A percentile compares a stretch with the other conserved stretches of the same genome.
phyloP scores from a whole-genome alignment of 2,329 filamentous ascomycete genomes.

The Ramularia endophylla region DNA sequence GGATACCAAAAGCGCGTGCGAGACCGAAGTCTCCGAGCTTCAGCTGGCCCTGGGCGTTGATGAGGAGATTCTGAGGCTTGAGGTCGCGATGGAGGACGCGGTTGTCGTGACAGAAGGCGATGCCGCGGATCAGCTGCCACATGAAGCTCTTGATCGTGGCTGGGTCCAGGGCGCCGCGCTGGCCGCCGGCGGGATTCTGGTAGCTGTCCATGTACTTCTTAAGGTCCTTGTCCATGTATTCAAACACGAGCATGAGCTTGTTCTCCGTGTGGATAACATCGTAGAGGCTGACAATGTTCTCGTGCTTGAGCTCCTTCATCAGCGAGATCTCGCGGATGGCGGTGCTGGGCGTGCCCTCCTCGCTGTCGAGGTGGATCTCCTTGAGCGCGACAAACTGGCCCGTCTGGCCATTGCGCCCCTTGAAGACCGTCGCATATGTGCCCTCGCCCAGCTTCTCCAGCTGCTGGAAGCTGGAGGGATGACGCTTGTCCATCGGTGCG shows the following conservation, averaged over 20 bases:
- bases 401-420: slow-evolving; percentile 94
- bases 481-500: slow-evolving; percentile 76
- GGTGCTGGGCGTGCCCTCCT: slow-evolving; percentile 95
- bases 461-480: slow-evolving; percentile 98
- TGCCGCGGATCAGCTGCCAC: slow-evolving; percentile 86
- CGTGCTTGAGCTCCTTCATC: slow-evolving; percentile 99
- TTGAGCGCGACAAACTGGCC: slow-evolving; percentile 95
- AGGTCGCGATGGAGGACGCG: slow-evolving; percentile 81
- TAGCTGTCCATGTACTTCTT: slow-evolving; percentile 92
- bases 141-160: slow-evolving; percentile 97
- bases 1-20: slow-evolving; percentile 84
- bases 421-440: slow-evolving; percentile 98
- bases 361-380: slow-evolving; percentile 97
- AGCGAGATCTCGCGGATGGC: slow-evolving; percentile 97
- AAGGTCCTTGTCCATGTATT: slow-evolving; percentile 97
- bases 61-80: slow-evolving; percentile 86
- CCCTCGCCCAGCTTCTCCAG: slow-evolving; percentile 97
- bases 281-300: slow-evolving; percentile 95
- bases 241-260: slow-evolving; percentile 98
- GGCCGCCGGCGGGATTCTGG: slow-evolving; percentile 57
- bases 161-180: slow-evolving; percentile 82
- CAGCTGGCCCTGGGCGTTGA: slow-evolving; percentile 78
- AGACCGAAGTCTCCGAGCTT: slow-evolving; percentile 89
- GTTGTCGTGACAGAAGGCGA: slow-evolving; percentile 84
- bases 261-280: slow-evolving; percentile 99